Base-by-base conservation (phyloP, 768 basidiomycete genomes). In the Saitozyma sp. region DNA sequence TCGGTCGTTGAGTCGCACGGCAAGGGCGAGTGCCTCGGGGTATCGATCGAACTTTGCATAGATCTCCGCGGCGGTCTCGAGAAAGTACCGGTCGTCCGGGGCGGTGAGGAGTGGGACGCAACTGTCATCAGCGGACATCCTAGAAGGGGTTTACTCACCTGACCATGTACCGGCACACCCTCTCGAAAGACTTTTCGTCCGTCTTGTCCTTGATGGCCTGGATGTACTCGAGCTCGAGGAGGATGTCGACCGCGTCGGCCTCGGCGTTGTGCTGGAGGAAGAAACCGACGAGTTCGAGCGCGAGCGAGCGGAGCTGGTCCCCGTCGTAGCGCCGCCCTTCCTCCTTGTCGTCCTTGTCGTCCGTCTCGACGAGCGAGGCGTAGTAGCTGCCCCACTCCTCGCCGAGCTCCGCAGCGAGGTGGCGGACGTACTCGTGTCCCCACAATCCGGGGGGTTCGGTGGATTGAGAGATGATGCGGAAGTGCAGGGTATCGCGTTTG, bases 361-460 rank as follows among this genome's bases (percentile, higher is more conserved):
- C 45, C 45, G 45, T 17, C 16, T 52, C 56, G 38, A 50, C 60
- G 3, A 50, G 48, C 17, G 38, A 40, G 51, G 69, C 55, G 49
- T 74, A 61, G 13, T 63, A 17, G 29, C 59, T 40, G 16, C 83
- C 85, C 75, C 88, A 98, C 76, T 98, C 96, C 76, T 97, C 91
- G 7, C 93, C 93, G 8, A 99, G 87, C 76, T 99, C 96, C 2
- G 95, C 89, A 10, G 96, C 91, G 51, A 99, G 85, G 77, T 99
- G 95, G 41, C 95, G 88, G 58, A 98, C 91, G 75, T 99, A 99
- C 83, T 99, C 96, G 77, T 99, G 94, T 4, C 96, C 96, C 96
- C 96, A 99, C 40, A 87, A 85, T n/a, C 95, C 94, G 0, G 96
- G 94, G 68, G 92, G 91, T 70, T 83, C 82, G 41, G 78, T 76